phyloP scores from a whole-genome alignment of 176 grass and related monocot species.

The Aechmea fasciata region DNA sequence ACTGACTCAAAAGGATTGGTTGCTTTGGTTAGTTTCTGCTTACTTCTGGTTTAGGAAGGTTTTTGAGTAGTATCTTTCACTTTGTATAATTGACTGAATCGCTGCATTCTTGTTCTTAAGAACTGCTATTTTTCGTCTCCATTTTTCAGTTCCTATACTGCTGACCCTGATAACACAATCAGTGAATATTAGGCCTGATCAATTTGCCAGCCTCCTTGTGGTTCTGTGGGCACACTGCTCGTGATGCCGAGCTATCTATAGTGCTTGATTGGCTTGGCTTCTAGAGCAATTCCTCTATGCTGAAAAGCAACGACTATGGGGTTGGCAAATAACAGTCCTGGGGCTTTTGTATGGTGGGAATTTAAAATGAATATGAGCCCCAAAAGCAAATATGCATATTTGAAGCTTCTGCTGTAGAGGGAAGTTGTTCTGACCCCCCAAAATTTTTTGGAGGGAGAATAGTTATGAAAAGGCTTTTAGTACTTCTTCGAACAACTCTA shows the following conservation, averaged over 20 bases:
- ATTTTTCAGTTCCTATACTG: background rate
- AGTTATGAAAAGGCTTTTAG: too few species aligned
- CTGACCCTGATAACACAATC: background rate
- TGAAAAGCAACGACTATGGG: too few species aligned
- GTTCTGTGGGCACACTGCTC: background rate
- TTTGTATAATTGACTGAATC: background rate
- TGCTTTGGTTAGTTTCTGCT: conserved; percentile 16
- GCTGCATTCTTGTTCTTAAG: background rate
- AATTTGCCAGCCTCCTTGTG: background rate
- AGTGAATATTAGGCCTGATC: background rate
- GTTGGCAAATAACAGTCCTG: too few species aligned
- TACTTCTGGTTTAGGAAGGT: background rate
- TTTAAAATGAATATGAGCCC: too few species aligned
- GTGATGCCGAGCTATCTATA: background rate
- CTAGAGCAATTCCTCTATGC: too few species aligned
- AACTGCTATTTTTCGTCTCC: background rate
- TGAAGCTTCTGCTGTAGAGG: too few species aligned
- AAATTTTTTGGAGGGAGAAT: too few species aligned
- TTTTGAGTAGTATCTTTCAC: conserved; percentile 11
- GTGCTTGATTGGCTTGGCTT: too few species aligned
- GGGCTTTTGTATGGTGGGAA: too few species aligned
- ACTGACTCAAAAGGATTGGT: conserved; percentile 21
- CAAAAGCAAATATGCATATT: too few species aligned
- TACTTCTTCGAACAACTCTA: too few species aligned
- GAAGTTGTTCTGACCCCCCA: too few species aligned